Evolutionary conservation across 2,329 filamentous ascomycete genomes (phyloP).

Genomic region (Penicillium olsonii): DNA sequence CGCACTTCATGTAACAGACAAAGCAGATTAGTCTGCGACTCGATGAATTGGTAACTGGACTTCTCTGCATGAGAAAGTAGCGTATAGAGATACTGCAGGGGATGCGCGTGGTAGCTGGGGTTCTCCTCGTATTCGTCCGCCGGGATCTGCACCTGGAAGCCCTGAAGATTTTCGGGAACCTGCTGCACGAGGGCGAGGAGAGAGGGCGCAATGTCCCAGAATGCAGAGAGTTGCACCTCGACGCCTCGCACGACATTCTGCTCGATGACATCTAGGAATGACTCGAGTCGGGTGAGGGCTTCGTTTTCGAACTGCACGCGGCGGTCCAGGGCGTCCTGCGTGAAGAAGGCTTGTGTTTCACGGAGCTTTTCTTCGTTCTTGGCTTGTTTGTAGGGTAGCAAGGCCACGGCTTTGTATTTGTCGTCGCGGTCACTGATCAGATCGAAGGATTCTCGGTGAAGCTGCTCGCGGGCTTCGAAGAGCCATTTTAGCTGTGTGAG

Average conservation of each 20-base stretch:
- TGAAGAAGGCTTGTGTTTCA: constrained; percentile 80
- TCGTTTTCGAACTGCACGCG: constrained; percentile 71
- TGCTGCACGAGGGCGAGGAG: constrained; percentile 77
- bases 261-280: constrained; percentile 78
- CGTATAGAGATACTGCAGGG: constrained; percentile 86
- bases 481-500: constrained; percentile 95
- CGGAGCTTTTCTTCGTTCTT: constrained; percentile 77
- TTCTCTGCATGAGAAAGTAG: constrained; percentile 85
- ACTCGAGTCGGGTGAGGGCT: constrained; percentile 69
- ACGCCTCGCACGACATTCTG: constrained; percentile 84
- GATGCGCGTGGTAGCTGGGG: constrained; percentile 74
- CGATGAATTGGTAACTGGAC: constrained; percentile 94
- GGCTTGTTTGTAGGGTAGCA: constrained; percentile 74
- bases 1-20: constrained; percentile 91
- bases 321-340: constrained; percentile 72
- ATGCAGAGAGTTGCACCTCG: constrained; percentile 86
- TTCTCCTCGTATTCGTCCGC: constrained; percentile 78
- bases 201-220: constrained; percentile 95
- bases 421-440: constrained; percentile 82
- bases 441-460: constrained; percentile 84
- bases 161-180: constrained; percentile 60
- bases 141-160: constrained; percentile 77
- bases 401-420: constrained; percentile 79
- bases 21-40: constrained; percentile 86
- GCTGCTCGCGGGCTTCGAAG: constrained; percentile 85